Evolutionary conservation across 2,329 filamentous ascomycete genomes (phyloP), one percentile per base, ranked within the genome.

Genomic region (Drechslerella stenobrocha): DNA sequence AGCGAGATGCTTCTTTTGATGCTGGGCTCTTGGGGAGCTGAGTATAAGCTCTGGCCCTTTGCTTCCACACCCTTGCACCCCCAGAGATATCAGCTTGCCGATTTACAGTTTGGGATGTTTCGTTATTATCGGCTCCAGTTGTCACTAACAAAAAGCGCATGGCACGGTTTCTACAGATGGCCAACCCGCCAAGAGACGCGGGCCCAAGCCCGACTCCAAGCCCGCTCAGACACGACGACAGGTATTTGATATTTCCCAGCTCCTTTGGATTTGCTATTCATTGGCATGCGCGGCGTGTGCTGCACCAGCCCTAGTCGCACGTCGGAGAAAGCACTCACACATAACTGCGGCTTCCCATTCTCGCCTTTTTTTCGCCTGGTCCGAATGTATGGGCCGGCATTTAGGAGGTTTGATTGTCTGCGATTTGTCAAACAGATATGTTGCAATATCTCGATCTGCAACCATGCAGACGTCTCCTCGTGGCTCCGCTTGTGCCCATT

Each of bases 121-220:
- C 45, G 35, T 52, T 51, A 30, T 20, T 45, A n/a, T 42, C 46
- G 46, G 52, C 26, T 64, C 7, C 3, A 57, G 35, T 67, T 51
- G 50, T 51, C 42, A 30, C 9, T 7, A 40, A 48, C 26, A 23
- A 48, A 22, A 46, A 18, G 22, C 42, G 58, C 30, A 26, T 11
- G 30, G 20, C 52, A 20, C 47, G 44, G 44, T 6, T 22, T 42
- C 20, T 7, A 40, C 35, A 87, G 91, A 96, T 80, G 91, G 90
- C 45, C 87, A 93, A 74, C 82, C 87, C 6, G 85, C 89, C 1
- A 98, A 97, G 78, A 85, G 89, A 71, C 85, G 93, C 76, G 93
- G 93, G 1, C 93, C 93, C 0, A 97, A 97, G 76, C 93, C 93
- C 18, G 93, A 97, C 76, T 95, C 88, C 79, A 96, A 95, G 75